Conservation (phyloP, 805 yeast species). For the Candida coquimbonensis region DNA sequence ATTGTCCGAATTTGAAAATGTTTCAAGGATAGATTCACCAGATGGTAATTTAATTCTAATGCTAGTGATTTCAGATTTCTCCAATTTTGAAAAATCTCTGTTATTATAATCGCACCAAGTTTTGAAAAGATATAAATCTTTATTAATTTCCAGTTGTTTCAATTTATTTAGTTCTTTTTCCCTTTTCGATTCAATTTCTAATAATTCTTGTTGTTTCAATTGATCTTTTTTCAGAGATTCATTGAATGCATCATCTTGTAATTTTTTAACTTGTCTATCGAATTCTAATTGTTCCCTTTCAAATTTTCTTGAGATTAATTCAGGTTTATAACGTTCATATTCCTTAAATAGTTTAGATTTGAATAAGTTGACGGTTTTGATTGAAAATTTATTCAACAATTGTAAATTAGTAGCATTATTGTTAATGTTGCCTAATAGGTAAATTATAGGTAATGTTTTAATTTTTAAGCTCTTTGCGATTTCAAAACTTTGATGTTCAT, state of each 20-base stretch:
- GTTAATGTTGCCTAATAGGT: constrained; percentile 47
- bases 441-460: constrained; percentile 48
- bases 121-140: constrained; percentile 4
- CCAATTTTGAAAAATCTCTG: constrained; percentile 11
- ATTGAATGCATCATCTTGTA: constrained; percentile 64
- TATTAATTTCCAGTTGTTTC: neutral
- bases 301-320: constrained; percentile 47
- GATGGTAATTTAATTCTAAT: constrained; percentile 50
- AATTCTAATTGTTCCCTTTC: constrained; percentile 55
- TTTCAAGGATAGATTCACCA: constrained; percentile 43
- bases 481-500: constrained; percentile 59
- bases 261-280: constrained; percentile 50
- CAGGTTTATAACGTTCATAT: constrained; percentile 53
- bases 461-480: constrained; percentile 51
- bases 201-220: constrained; percentile 41
- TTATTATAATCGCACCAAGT: neutral
- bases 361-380: constrained; percentile 26
- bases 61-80: constrained; percentile 28
- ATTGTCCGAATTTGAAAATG: constrained; percentile 32
- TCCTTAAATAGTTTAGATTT: constrained; percentile 32
- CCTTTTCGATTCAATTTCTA: constrained; percentile 14
- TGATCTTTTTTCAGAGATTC: constrained; percentile 52
- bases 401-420: constrained; percentile 28
- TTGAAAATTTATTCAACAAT: constrained; percentile 24
- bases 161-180: constrained; percentile 6